Conservation (phyloP, 2,329 filamentous ascomycete genomes). For the Talaromyces sp. region DNA sequence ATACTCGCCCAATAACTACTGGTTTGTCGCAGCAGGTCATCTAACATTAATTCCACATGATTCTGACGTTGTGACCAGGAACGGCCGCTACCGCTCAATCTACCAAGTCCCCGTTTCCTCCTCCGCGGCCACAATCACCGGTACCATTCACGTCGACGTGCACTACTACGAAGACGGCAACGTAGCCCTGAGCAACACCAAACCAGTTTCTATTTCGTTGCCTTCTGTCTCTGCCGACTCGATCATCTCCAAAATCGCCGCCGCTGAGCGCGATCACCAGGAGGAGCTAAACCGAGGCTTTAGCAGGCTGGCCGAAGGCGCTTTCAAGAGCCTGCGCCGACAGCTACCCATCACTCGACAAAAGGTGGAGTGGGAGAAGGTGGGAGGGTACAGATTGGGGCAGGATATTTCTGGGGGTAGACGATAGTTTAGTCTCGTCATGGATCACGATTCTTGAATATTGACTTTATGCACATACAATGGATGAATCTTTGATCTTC, state of each 20-base stretch:
- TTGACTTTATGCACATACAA: constrained; percentile 4
- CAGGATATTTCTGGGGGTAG: constrained; percentile 71
- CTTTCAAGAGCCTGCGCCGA: constrained; percentile 87
- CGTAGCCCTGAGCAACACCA: constrained; percentile 85
- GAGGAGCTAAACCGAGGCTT: constrained; percentile 93
- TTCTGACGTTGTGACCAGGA: constrained; percentile 54
- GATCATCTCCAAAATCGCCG: constrained; percentile 71
- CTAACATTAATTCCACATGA: not conserved
- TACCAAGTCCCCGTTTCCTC: constrained; percentile 74
- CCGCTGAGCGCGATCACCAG: constrained; percentile 85
- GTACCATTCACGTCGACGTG: constrained; percentile 85
- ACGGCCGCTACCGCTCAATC: constrained; percentile 88
- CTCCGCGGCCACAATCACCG: constrained; percentile 56
- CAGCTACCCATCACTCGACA: constrained; percentile 95
- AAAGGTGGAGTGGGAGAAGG: constrained; percentile 99
- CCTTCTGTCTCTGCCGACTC: constrained; percentile 60
- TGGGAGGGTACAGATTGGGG: constrained; percentile 81
- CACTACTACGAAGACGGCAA: constrained; percentile 99
- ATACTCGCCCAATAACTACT: constrained; percentile 97
- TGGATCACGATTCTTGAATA: constrained; percentile 4
- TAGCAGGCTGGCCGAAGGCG: constrained; percentile 79
- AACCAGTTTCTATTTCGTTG: constrained; percentile 61
- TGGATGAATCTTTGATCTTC: not conserved
- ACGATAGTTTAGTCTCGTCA: constrained; percentile 15
- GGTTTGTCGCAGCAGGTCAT: constrained; percentile 49